Percentiles rank a stretch among this genome's conserved stretches.
Evolutionary conservation across 1,284 basidiomycete genomes (phyloP).

Genomic region (Anthracocystis walkeri): DNA sequence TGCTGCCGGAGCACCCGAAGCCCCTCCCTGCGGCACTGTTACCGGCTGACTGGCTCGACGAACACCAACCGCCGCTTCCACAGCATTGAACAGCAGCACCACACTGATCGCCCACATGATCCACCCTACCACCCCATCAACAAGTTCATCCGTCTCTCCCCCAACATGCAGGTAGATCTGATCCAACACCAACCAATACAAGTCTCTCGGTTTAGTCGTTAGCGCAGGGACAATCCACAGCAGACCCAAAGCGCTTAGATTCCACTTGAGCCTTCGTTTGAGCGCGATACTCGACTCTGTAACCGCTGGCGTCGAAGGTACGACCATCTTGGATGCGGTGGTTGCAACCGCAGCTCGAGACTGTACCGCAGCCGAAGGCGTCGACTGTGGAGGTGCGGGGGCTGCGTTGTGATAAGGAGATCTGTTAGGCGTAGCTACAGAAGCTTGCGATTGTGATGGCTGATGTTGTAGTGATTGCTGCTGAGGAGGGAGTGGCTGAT

Average conservation of each 20-base stretch:
- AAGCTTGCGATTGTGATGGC: slow-evolving; percentile 2
- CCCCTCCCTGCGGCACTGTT: neutral
- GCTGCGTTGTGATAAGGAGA: slow-evolving; percentile 20
- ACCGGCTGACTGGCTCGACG: too few species aligned
- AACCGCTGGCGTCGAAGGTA: neutral
- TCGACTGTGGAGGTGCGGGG: slow-evolving; percentile 13
- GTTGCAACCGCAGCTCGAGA: neutral
- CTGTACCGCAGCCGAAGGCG: slow-evolving; percentile 2
- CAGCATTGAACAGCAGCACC: slow-evolving; percentile 40
- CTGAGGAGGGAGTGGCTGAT: slow-evolving; percentile 32
- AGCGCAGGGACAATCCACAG: slow-evolving; percentile 42
- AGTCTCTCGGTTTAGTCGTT: slow-evolving; percentile 21
- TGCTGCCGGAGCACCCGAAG: neutral
- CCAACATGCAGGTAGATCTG: slow-evolving; percentile 34
- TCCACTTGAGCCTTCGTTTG: slow-evolving; percentile 35
- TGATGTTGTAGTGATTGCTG: slow-evolving; percentile 11
- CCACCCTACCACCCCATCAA: slow-evolving; percentile 42
- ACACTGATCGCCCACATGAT: slow-evolving; percentile 42
- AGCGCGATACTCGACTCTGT: slow-evolving; percentile 18
- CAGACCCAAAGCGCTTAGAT: slow-evolving; percentile 23
- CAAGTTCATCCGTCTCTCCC: slow-evolving; percentile 32
- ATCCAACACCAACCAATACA: slow-evolving; percentile 43
- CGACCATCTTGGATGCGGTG: slow-evolving; percentile 8
- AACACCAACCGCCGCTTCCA: slow-evolving; percentile 29
- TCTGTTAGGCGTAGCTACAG: slow-evolving; percentile 13